Evolutionary conservation across 805 yeast genomes (phyloP), one percentile per base, ranked within the genome.

Genomic region (Hanseniaspora mollemarum): DNA sequence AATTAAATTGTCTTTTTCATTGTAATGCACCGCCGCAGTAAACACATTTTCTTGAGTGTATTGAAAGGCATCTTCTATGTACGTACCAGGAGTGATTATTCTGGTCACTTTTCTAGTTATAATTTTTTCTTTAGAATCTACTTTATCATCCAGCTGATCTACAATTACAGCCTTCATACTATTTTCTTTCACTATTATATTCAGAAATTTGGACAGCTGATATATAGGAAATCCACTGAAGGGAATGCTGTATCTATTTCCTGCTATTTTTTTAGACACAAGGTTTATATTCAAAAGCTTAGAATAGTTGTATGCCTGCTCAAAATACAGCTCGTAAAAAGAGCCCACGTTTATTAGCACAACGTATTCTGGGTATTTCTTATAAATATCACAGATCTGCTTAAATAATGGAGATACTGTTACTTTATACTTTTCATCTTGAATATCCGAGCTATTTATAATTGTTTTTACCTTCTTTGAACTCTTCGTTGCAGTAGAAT

Each of bases 221-320:
- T 67, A 65, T 4, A 75, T 70, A 0, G 98, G 98, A 58, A 92
- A 92, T 0, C 98, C 98, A 0, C 96, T 86, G 83, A 92, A 87
- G 0, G 94, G 77, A 0, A 83, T 73, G 18, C 60, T 64, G 15
- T 21, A 21, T 37, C 22, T 37, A 31, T 71, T 63, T 19, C 62
- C 64, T 19, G 67, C 67, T 36, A 76, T 72, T 49, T 68, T 68
- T 58, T 76, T 73, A 33, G 68, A 69, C 0, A 95, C 83, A 1
- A 87, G 71, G 43, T 84, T 80, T 26, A 90, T 63, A 26, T 87
- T 87, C 49, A 92, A 65, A 49, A 76, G 64, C 1, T 83, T 80
- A 0, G 86, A 94, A 60, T 73, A 79, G 40, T 71, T 72, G 9
- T 78, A 76, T 1, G 97, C 97, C 54, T 87, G 94, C 49, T 88